phyloP scores from a whole-genome alignment of 139 green algal genomes.

The Penium margaritaceum region DNA sequence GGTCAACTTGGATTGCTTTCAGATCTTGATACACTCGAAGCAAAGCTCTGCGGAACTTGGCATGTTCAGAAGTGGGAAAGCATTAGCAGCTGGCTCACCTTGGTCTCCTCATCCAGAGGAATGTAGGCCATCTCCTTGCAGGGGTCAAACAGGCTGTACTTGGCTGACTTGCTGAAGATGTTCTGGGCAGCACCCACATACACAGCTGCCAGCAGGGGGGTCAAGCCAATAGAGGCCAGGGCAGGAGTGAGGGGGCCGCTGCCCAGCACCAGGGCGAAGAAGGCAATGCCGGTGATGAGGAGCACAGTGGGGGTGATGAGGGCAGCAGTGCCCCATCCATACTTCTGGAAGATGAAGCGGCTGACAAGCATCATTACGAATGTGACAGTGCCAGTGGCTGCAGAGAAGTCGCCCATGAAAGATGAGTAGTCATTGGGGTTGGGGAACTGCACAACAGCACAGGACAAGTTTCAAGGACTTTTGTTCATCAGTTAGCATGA shows the following conservation, averaged over 20 bases:
- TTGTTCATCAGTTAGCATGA: too few relatives aligned
- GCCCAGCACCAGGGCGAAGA: constrained; percentile 91
- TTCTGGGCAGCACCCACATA: constrained; percentile 94
- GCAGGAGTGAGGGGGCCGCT: constrained; percentile 61
- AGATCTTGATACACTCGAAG: too few relatives aligned
- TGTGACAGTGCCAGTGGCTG: constrained; percentile 70
- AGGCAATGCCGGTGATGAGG: constrained; percentile 84
- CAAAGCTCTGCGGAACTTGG: too few relatives aligned
- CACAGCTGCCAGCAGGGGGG: constrained; percentile 87
- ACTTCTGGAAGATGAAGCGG: constrained; percentile 88
- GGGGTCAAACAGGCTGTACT: constrained; percentile 98
- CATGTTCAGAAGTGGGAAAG: too few relatives aligned
- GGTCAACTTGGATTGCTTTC: too few relatives aligned
- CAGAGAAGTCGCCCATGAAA: constrained; percentile 62
- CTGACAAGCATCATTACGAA: constrained; percentile 95
- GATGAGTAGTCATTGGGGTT: constrained; percentile 49
- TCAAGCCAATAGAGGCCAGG: constrained; percentile 77
- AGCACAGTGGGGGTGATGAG: constrained; percentile 91
- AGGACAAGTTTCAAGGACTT: neutral
- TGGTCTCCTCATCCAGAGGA: constrained; percentile 84
- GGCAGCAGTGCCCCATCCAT: constrained; percentile 89
- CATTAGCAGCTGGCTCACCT: too few relatives aligned
- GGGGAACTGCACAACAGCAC: constrained; percentile 46
- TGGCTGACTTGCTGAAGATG: constrained; percentile 84
- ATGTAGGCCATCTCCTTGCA: constrained; percentile 99